phyloP scores from a whole-genome alignment of 495 filamentous ascomycete genomes.

The Tuber brumale region DNA sequence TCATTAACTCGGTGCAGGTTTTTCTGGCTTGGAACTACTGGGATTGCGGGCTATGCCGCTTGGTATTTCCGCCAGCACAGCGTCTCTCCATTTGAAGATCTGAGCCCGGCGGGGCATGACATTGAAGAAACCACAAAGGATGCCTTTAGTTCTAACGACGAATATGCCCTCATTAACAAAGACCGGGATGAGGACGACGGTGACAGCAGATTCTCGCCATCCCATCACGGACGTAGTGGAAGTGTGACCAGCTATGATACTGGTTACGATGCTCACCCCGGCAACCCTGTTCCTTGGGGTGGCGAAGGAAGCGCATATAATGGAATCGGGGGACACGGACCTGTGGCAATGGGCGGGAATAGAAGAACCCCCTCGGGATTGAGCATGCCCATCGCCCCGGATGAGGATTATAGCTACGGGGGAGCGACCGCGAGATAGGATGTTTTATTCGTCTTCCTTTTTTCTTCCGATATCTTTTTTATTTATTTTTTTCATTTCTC shows the following conservation, averaged over 20 bases:
- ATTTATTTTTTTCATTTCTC: background rate
- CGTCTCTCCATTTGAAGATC: conserved; percentile 40
- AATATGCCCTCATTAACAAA: conserved; percentile 39
- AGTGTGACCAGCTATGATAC: conserved; percentile 30
- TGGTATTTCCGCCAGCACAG: conserved; percentile 73
- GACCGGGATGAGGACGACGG: conserved; percentile 32
- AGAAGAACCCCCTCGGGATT: conserved; percentile 9
- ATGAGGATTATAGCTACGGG: conserved; percentile 26
- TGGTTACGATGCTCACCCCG: conserved; percentile 33
- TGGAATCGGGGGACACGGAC: conserved; percentile 36
- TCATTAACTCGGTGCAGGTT: conserved; percentile 50
- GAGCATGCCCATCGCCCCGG: conserved; percentile 33
- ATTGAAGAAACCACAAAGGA: conserved; percentile 41
- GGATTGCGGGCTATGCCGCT: conserved; percentile 69
- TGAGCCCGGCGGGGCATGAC: conserved; percentile 23
- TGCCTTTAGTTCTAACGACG: conserved; percentile 42
- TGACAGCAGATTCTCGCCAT: conserved; percentile 12
- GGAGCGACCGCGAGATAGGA: conserved; percentile 21
- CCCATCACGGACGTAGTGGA: conserved; percentile 22
- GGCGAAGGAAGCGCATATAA: conserved; percentile 33
- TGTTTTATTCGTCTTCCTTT: background rate
- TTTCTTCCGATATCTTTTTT: background rate
- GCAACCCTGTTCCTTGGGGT: conserved; percentile 34
- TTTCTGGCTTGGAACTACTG: conserved; percentile 63
- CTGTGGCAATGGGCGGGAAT: conserved; percentile 14